phyloP scores from a whole-genome alignment of 2,329 filamentous ascomycete genomes.

The Epichloe brachyelytri region DNA sequence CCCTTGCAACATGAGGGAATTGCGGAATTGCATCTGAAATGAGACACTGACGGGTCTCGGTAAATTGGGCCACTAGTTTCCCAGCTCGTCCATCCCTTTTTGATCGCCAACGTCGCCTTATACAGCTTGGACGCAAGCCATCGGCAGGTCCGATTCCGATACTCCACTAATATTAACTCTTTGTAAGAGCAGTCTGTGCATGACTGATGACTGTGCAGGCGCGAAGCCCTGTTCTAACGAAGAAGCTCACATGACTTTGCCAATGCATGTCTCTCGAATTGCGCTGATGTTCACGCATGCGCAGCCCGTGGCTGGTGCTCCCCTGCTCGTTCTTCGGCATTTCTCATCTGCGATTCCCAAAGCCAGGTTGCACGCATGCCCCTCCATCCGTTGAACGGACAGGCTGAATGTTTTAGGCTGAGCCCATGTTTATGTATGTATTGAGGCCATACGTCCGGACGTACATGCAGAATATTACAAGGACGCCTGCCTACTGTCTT shows the following conservation, averaged over 20 bases:
- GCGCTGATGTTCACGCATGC: background rate
- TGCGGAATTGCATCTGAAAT: too few relatives aligned
- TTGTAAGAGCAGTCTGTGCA: background rate
- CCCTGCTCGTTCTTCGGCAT: background rate
- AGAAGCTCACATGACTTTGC: background rate
- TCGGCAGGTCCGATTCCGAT: background rate
- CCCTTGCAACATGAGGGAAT: background rate
- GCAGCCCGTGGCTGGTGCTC: background rate
- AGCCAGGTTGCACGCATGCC: background rate
- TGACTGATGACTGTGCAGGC: background rate
- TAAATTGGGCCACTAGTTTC: background rate
- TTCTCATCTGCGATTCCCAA: background rate
- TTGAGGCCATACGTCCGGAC: background rate
- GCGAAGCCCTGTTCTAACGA: background rate
- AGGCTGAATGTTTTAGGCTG: background rate
- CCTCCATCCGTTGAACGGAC: background rate
- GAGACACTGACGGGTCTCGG: background rate
- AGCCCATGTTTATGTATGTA: background rate
- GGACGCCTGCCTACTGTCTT: background rate
- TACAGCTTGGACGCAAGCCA: background rate
- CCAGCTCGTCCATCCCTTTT: too few relatives aligned
- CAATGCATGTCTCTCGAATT: background rate
- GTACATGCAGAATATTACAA: too few relatives aligned
- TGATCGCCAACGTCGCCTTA: background rate
- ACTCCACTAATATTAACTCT: background rate